Evolutionary conservation across 1,139 yeast species (phyloP), one percentile per base, ranked within the genome.

Genomic region (Taphrina confusa): DNA sequence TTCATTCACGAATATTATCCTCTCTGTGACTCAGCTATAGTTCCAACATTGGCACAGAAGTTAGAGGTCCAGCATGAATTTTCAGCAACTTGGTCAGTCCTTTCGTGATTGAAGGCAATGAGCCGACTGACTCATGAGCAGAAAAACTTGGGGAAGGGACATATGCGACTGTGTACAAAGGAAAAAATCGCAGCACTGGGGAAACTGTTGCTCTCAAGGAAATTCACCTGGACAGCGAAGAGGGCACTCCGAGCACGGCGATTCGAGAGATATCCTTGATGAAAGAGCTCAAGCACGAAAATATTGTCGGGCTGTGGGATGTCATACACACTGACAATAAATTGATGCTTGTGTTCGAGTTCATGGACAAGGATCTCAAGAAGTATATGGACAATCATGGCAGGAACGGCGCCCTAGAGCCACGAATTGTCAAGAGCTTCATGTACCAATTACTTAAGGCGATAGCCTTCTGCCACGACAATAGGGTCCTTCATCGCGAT

Each of bases 241-340:
- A 92, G 73, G 98, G 98, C 11, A 92, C 97, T 0, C 98, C 98
- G 1, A 90, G 97, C 0, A 92, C 98, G 0, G 98, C 98, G 6
- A 92, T 92, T 66, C 80, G 98, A 68, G 98, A 92, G 73, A 92
- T 92, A 63, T 92, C 97, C 6, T 77, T 92, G 64, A 89, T 92
- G 97, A 92, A 92, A 73, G 98, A 92, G 72, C 79, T 92, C 67
- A 91, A 89, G 71, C 95, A 91, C 72, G 96, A 90, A 66, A 92
- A 92, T 72, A 90, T 92, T 64, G 96, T 92, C 45, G 84, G 96
- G 18, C 77, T 92, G 51, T 90, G 90, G 74, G 97, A 92, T 73
- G 97, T 92, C 33, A 90, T 92, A 64, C 98, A 92, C 72, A 90
- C 97, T 0, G 98, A 92, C 70, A 92, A 92, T 76, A 92, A 92